These are phyloP conservation scores for Venturia asperata DNA, from an alignment of 2,329 filamentous ascomycete species.

Conservation along the genomic window DNA sequence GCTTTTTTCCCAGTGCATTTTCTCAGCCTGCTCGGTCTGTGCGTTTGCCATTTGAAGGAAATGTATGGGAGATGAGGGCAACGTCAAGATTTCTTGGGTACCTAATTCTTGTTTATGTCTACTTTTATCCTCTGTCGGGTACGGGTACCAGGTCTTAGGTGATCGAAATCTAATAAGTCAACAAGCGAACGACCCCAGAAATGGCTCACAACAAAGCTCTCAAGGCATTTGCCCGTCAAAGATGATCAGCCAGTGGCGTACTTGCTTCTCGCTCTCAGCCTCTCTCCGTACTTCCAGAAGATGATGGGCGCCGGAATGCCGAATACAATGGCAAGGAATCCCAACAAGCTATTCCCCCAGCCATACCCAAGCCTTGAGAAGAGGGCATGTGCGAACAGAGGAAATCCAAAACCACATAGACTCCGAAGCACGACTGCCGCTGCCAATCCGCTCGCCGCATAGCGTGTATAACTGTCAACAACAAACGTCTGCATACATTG, in stretches of 20 bases:
- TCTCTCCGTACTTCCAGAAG: slow-evolving; percentile 45
- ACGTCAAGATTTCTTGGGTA: too few relatives aligned
- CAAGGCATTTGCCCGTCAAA: too few relatives aligned
- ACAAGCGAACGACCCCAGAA: too few relatives aligned
- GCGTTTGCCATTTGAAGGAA: neutral
- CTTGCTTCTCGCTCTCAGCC: slow-evolving; percentile 40
- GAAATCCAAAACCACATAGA: slow-evolving; percentile 37
- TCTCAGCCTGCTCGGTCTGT: neutral
- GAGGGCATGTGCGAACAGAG: slow-evolving; percentile 38
- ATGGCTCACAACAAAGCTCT: neutral
- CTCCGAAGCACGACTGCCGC: slow-evolving; percentile 36
- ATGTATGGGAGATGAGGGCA: too few relatives aligned
- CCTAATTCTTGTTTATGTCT: too few relatives aligned
- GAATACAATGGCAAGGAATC: slow-evolving; percentile 31
- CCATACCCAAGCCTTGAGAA: slow-evolving; percentile 36
- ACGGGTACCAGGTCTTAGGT: too few relatives aligned
- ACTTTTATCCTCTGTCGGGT: too few relatives aligned
- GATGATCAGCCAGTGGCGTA: slow-evolving; percentile 32
- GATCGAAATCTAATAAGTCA: neutral
- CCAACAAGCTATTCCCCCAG: slow-evolving; percentile 35
- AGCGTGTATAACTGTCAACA: slow-evolving; percentile 40
- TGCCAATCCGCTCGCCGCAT: slow-evolving; percentile 40
- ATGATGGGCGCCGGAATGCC: slow-evolving; percentile 43
- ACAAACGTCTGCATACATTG: slow-evolving; percentile 41
- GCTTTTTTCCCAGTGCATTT: neutral